Conservation (phyloP, 1,284 basidiomycete genomes). For the Sphagnurus paluster region DNA sequence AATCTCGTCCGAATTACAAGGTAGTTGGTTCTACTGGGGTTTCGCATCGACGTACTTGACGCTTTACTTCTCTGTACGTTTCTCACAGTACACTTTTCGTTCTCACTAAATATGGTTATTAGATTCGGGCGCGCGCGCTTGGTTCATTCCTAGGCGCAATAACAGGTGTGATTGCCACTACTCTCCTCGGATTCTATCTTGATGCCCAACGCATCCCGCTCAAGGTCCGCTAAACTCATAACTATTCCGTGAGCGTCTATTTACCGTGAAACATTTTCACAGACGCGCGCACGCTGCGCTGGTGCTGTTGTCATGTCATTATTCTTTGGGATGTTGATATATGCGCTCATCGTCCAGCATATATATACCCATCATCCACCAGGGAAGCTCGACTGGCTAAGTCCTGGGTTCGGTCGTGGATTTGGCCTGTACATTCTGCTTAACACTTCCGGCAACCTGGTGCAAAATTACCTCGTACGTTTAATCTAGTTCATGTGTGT, state of each 20-base stretch:
- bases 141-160: slow-evolving; percentile 21
- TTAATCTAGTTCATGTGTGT: no score
- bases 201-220: slow-evolving; percentile 12
- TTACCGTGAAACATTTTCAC: slow-evolving; percentile 6
- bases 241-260: neutral
- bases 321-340: slow-evolving; percentile 21
- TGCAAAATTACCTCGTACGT: slow-evolving; percentile 18
- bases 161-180: slow-evolving; percentile 17
- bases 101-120: neutral
- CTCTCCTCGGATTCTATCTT: slow-evolving; percentile 19
- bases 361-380: slow-evolving; percentile 14
- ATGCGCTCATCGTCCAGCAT: slow-evolving; percentile 21
- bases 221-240: neutral
- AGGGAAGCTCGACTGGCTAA: slow-evolving; percentile 22
- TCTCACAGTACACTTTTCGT: neutral
- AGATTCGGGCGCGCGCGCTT: slow-evolving; percentile 20
- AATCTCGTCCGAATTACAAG: slow-evolving; percentile 4
- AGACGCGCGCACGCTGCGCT: slow-evolving; percentile 15
- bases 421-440: slow-evolving; percentile 22
- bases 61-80: slow-evolving; percentile 20
- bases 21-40: slow-evolving; percentile 23
- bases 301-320: slow-evolving; percentile 14
- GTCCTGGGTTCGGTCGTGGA: slow-evolving; percentile 19
- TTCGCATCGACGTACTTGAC: slow-evolving; percentile 23
- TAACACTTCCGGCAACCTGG: slow-evolving; percentile 18